Evolutionary conservation across 805 yeast species (phyloP), one percentile per base, ranked within the genome.

Genomic region (Candida fluviatilis): DNA sequence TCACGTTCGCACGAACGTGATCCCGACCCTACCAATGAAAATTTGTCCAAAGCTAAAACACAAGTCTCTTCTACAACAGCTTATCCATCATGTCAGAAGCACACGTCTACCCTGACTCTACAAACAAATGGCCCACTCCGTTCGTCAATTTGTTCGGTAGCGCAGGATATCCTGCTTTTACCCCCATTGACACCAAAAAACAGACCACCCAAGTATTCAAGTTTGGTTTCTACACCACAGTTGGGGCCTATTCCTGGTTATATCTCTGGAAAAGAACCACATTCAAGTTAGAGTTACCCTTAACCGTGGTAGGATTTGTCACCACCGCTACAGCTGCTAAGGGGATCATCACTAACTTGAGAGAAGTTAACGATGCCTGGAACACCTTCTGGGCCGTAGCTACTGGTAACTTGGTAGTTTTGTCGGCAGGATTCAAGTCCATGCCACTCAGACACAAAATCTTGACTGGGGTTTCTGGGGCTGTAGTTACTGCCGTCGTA

Each of bases 301-400:
- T 56, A 27, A 57, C 70, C 5, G 62, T 66, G 26, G 58, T 64
- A 32, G 68, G 66, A 1, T 62, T 73, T 41, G 73, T 78, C 32
- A 67, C 78, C 10, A 69, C 69, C 16, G 78, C 80, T 32, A 69
- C 76, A 19, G 72, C 76, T 46, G 57, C 75, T 31, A 64, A 58
- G 50, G 69, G 71, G 19, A 66, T 75, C 17, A 45, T 75, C 24
- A 69, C 83, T 45, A 82, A 82, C 57, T 58, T 82, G 49, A 69
- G 85, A 52, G 79, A 77, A 56, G 71, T 68, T 53, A 78, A 76
- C 50, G 84, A 81, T 51, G 80, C 79, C 12, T 62, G 76, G 64
- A 82, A 80, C 57, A 72, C 76, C 14, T 72, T 78, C 51, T 79
- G 85, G 84, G 76, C 77, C 14, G 84, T 79, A 41, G 73, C 74